Base-by-base conservation (phyloP, 176 grass and related monocot species). In the Alloteropsis semialata region DNA sequence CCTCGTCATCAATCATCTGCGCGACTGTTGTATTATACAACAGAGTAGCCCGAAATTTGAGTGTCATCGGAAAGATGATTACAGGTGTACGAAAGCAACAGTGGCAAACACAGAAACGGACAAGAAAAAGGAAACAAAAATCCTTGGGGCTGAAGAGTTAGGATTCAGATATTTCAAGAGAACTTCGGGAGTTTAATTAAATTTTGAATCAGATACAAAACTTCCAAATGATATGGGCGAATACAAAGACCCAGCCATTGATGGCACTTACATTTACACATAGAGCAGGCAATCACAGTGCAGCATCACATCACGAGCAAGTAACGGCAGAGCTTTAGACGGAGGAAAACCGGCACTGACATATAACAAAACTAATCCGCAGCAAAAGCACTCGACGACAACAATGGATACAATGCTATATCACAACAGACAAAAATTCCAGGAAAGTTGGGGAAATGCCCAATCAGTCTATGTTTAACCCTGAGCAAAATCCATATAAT, bases 1-100 rank as follows among this genome's bases (percentile, higher is more conserved):
- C 71, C 17, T 76, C 71, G 6, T 84, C 75, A 64, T 88, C 79
- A 56, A 88, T 85, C 72, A 85, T 88, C 58, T 64, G 64, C 2
- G 24, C 6, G 29, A 59, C 28, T 5, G 21, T 67, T 69, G 15
- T 69, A 29, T 17, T 59, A 16, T 62, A 25, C 53, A 51, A 33
- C 22, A 50, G 34, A 46, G 11, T 61, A 13, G 50, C 29, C 71
- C 71, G 21, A 62, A 70, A 10, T 85, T n/a, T 45, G 10, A 78
- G 59, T 38, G 41, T 15, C 74, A 70, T 49, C 38, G 63, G 21
- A 69, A 45, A 15, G 42, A 69, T 68, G 16, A 44, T 19, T 30
- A n/a, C 21, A 37, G 21, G 5, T 68, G 67, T 75, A 67, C 25
- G 24, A 39, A 54, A 65, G 21, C 64, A 81, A 53, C 2, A 1